phyloP scores from a whole-genome alignment of 805 yeast species.

The Torulaspora maleeae region DNA sequence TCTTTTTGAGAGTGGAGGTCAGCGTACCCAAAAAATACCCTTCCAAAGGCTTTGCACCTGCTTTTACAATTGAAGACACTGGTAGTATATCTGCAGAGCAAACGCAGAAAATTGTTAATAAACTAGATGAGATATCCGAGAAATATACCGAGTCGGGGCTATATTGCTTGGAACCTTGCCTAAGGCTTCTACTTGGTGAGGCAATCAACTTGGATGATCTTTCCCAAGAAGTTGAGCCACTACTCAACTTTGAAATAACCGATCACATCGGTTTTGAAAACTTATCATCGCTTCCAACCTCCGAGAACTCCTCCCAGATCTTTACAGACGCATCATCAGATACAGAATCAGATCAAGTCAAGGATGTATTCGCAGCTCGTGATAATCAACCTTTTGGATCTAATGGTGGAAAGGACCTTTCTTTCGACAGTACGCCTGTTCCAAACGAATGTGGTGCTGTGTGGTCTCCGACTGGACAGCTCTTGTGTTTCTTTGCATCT shows the following conservation, averaged over 20 bases:
- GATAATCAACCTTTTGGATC: conserved; percentile 1
- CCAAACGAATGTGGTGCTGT: conserved; percentile 92
- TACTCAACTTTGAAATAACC: conserved; percentile 30
- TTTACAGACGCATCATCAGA: conserved; percentile 37
- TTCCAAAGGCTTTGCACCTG: conserved; percentile 43
- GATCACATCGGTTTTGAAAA: conserved; percentile 35
- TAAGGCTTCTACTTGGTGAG: conserved; percentile 79
- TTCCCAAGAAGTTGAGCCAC: conserved; percentile 38
- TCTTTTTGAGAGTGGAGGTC: conserved; percentile 68
- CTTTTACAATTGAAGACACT: conserved; percentile 71
- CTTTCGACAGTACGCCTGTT: conserved; percentile 77
- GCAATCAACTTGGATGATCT: conserved; percentile 45
- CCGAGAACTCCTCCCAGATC: conserved; percentile 37
- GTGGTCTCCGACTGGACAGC: conserved; percentile 74
- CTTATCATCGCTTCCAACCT: conserved; percentile 32
- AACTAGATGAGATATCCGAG: conserved; percentile 51
- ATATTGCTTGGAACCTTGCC: conserved; percentile 75
- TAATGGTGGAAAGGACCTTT: conserved; percentile 18
- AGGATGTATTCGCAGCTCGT: conserved; percentile 24
- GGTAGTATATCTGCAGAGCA: conserved; percentile 54
- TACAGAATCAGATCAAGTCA: conserved; percentile 39
- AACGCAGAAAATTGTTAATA: conserved; percentile 46
- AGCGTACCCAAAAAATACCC: conserved; percentile 76
- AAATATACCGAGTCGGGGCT: conserved; percentile 52
- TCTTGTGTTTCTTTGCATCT: conserved; percentile 77